Evolutionary conservation across 768 basidiomycete species (phyloP), one percentile per base, ranked within the genome.

Genomic region (Gymnopilus dilepis): DNA sequence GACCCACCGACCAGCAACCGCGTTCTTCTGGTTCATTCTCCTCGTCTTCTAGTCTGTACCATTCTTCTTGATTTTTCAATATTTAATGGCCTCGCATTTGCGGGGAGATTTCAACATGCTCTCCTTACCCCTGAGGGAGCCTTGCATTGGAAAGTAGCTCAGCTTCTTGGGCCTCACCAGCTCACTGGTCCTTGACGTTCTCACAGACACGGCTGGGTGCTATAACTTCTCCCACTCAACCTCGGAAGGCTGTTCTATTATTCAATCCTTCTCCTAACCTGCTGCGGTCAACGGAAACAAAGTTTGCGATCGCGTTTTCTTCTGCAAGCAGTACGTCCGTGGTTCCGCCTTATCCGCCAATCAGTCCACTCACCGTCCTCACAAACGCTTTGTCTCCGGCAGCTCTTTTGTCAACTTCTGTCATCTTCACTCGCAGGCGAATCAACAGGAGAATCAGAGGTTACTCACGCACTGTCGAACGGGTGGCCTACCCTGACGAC

Each of bases 381-480:
- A 6, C 30, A 50, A n/a, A 15, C n/a, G 13, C 47, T n/a, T 31
- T 50, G 47, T n/a, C 47, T 31, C 47, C 47, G 47, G 28, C 17
- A 8, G n/a, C 47, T 50, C 31, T 50, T 50, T n/a, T n/a, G 47
- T 19, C 15, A 50, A n/a, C 3, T 50, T 17, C 8, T n/a, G n/a
- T n/a, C n/a, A n/a, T n/a, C n/a, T n/a, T n/a, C 30, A 17, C 47
- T 47, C 43, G 43, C 43, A 47, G 22, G 15, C 12, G 6, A 30
- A 50, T 9, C 28, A 22, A n/a, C n/a, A n/a, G n/a, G n/a, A 4
- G 13, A 8, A 37, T 15, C 15, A 15, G 0, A 13, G n/a, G n/a
- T n/a, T 47, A 50, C 47, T 50, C 47, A 50, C 47, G 15, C 47
- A 50, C 28, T 50, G 30, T 50, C 47, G 47, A 50, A 50, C n/a